Evolutionary conservation across 495 filamentous ascomycete species (phyloP), one percentile per base, ranked within the genome.

Genomic region (Chaetomium tenue): DNA sequence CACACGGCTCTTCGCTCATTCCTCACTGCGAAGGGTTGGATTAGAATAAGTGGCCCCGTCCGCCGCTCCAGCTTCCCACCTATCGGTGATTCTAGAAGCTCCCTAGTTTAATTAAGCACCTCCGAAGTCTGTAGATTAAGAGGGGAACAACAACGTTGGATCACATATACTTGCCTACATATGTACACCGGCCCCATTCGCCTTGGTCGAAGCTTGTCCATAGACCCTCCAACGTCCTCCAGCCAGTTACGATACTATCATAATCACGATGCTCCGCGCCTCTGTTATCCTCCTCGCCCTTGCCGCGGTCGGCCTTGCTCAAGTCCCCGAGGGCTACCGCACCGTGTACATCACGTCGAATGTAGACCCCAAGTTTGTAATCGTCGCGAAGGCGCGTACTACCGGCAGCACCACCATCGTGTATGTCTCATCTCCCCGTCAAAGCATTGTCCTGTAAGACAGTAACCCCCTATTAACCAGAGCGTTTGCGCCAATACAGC

Each of bases 301-400:
- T 57, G 80, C 76, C 40, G 77, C 81, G 8, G 76, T 77, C 11
- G 77, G 76, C 68, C 65, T 83, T 5, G 74, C 76, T 60, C 78
- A 83, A 63, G 72, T 68, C 33, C 63, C 70, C 5, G 68, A 67
- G 16, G 82, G 80, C 39, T 84, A 83, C 71, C 70, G 73, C 6
- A 75, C 69, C 30, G 81, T 84, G 18, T 77, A 77, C 68, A 80
- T 84, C 68, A 82, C 80, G 6, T 82, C 81, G n/a, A 77, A 68
- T 28, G 77, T 79, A 52, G 70, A 84, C 72, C 44, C 75, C 60
- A 83, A 82, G 68, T 84, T 81, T 58, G 79, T 80, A 33, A 71
- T 83, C 8, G 78, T 79, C 22, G 77, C 79, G 23, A 79, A 79
- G 61, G 56, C 75, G 0, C 61, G 58, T 33, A 75, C 71, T 33